A percentile compares a stretch with the other conserved stretches of the same genome.
Evolutionary conservation across 306 rosid species (phyloP).

Genomic region (Pachyrhizus erosus): DNA sequence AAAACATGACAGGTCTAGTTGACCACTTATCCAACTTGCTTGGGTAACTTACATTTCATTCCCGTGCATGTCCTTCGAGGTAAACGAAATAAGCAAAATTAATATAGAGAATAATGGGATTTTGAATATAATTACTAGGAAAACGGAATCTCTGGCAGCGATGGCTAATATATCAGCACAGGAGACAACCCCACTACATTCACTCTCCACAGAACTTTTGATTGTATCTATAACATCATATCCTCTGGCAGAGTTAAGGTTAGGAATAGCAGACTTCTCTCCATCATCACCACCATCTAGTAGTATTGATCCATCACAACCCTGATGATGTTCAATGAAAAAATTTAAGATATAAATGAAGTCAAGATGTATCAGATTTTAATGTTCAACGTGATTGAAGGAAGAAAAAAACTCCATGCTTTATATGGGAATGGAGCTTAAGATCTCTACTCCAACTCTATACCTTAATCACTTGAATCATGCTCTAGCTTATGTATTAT

Average conservation of each 20-base stretch:
- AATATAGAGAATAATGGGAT: background rate
- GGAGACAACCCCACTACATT: conserved; percentile 79
- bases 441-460: background rate
- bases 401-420: background rate
- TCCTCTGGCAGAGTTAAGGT: conserved; percentile 78
- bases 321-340: conserved; percentile 49
- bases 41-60: background rate
- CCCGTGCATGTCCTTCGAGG: background rate
- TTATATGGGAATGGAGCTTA: background rate
- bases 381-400: background rate
- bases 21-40: background rate
- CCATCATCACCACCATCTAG: conserved; percentile 61
- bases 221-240: conserved; percentile 78
- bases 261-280: conserved; percentile 75
- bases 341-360: background rate
- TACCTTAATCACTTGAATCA: background rate
- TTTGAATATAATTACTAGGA: conserved; percentile 55
- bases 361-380: background rate
- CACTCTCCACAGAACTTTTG: conserved; percentile 79
- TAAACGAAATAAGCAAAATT: background rate
- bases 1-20: background rate
- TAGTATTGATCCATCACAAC: conserved; percentile 86
- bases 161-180: conserved; percentile 87
- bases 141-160: conserved; percentile 85
- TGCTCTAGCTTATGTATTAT: no score